Evolutionary conservation across 805 yeast genomes (phyloP), one percentile per base, ranked within the genome.

Genomic region (Metschnikowia colocasiae): DNA sequence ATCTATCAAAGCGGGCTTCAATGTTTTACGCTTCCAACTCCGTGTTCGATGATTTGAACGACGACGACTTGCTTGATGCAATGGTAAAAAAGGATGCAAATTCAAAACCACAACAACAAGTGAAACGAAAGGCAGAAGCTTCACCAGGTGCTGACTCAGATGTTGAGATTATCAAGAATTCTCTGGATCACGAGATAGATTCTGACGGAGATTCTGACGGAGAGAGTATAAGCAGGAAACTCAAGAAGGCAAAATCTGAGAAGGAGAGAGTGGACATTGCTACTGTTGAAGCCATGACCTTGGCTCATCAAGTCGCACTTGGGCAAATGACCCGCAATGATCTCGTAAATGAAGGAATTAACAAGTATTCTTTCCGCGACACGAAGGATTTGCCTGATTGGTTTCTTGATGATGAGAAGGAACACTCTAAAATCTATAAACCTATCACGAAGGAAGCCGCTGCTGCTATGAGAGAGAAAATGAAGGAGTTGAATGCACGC

Each of bases 251-350:
- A 42, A 58, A 71, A 62, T 55, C 69, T 65, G 87, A 85, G 54
- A 71, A 79, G 49, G 75, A 80, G 44, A 85, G 81, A 50, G 82
- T 88, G 42, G 96, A 88, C 53, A 73, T 91, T 50, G 95, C 94
- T 16, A 90, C 97, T 1, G 95, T 86, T 1, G 95, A 90, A 64
- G 97, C 97, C 4, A 94, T 94, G 99, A 94, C 99, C 0, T 72
- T 94, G 59, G 99, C 99, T 0, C 99, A 94, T 63, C 90, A 94
- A 67, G 75, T 94, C 33, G 99, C 98, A 0, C 67, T 89, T 22
- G 97, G 97, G 8, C 90, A 88, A 59, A 86, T 76, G 72, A 80
- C 83, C 42, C 90, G 85, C 62, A 84, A 87, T 58, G 96, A 90
- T 60, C 73, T 92, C 47, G 73, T 88, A n/a, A 89, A 90, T 59